Evolutionary conservation across 1,284 basidiomycete species (phyloP), one percentile per base, ranked within the genome.

Genomic region (Cystobasidiaceae sp.): DNA sequence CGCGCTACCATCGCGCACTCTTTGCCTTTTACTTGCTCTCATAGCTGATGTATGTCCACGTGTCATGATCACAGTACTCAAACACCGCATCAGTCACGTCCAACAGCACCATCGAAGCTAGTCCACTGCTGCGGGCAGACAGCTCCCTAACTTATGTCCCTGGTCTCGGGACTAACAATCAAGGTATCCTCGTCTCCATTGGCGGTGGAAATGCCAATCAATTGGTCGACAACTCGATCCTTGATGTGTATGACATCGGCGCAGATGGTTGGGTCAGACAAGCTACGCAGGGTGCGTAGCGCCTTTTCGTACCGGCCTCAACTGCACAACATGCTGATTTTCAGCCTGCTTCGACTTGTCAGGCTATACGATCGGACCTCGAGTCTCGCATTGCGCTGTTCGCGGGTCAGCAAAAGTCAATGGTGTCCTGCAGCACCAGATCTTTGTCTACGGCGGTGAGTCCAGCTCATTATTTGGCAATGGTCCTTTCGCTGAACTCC

Each of bases 191-290:
- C 3, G 71, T 74, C 15, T 66, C 70, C 1, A 72, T 74, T 27
- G 73, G 73, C n/a, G 73, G 73, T 15, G 73, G 71, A 3, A 72
- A 70, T 13, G 49, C 49, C n/a, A 63, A 64, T 19, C 67, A 70
- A 37, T 69, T 64, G 33, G 64, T 71, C n/a, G 69, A 70, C 49
- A 70, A 71, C 25, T 67, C 62, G 19, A 70, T 71, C 0, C 56
- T 74, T 23, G 73, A 74, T 49, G 70, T 74, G 1, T 74, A 69
- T 54, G 73, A 74, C 41, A 63, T 74, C 15, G 72, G 71, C 15
- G 60, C 68, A 2, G 19, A 55, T 11, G 71, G 71, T 2, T 74
- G 73, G 73, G 69, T 70, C 21, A 71, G 70, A 34, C 72, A 73
- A 39, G 58, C 65, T 8, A 72, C 71, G 3, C 66, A 68, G 15